Percentiles rank a stretch among this genome's conserved stretches.
phyloP scores from a whole-genome alignment of 805 yeast genomes.

The Spathaspora hagerdaliae region DNA sequence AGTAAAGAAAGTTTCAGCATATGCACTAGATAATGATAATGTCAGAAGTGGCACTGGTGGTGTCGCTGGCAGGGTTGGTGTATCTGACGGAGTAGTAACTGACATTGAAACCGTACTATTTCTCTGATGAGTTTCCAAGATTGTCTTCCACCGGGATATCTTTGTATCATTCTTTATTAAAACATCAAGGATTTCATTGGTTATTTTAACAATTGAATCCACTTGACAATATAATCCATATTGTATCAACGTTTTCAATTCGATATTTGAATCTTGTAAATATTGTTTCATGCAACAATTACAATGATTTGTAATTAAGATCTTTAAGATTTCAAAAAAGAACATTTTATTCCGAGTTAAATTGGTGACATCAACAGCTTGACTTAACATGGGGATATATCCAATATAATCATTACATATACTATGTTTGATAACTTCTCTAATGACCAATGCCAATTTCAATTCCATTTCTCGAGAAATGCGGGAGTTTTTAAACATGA shows the following conservation, averaged over 20 bases:
- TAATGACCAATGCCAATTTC: constrained; percentile 9
- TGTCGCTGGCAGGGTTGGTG: no score
- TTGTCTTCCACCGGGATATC: constrained; percentile 2
- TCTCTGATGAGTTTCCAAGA: no score
- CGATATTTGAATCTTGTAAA: constrained; percentile 16
- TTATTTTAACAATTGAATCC: constrained; percentile 13
- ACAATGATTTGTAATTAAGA: constrained; percentile 21
- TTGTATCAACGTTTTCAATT: constrained; percentile 28
- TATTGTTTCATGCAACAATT: constrained; percentile 33
- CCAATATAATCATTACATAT: constrained; percentile 28
- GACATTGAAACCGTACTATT: no score
- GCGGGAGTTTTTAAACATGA: not conserved
- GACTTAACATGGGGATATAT: constrained; percentile 30
- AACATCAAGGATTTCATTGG: constrained; percentile 19
- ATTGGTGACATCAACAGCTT: constrained; percentile 26
- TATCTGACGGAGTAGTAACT: no score
- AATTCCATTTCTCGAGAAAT: constrained; percentile 9
- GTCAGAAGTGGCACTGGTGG: not conserved
- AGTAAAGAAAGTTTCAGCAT: constrained; percentile 3
- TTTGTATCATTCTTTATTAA: constrained; percentile 9
- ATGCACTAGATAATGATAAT: constrained; percentile 3
- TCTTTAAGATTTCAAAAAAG: constrained; percentile 22
- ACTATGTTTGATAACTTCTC: constrained; percentile 12
- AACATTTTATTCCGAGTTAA: constrained; percentile 11
- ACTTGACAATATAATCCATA: constrained; percentile 30